These are phyloP conservation scores for Glutinoglossum americanum DNA, from an alignment of 495 filamentous ascomycete species.

Conservation along the genomic window DNA sequence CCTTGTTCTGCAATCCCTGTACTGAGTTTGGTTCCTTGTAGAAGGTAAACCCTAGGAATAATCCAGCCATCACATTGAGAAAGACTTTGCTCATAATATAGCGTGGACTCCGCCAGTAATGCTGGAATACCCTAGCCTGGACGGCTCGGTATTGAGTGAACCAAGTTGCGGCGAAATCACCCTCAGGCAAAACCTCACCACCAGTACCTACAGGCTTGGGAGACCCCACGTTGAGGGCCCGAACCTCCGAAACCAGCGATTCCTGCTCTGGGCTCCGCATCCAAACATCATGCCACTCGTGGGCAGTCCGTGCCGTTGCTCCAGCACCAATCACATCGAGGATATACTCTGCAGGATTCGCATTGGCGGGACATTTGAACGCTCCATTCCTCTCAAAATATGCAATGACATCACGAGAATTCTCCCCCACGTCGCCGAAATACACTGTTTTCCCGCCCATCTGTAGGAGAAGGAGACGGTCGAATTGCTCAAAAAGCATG, in stretches of 20 bases:
- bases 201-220: too few relatives aligned
- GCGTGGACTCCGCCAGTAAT: constrained; percentile 41
- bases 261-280: too few relatives aligned
- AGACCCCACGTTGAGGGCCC: too few relatives aligned
- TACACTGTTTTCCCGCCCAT: constrained; percentile 42
- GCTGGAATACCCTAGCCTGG: constrained; percentile 28
- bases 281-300: constrained; percentile 77
- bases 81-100: constrained; percentile 38
- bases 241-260: constrained; percentile 33
- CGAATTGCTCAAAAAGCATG: constrained; percentile 66
- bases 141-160: too few relatives aligned
- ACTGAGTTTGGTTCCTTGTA: constrained; percentile 27
- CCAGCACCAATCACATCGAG: constrained; percentile 72
- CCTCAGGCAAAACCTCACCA: too few relatives aligned
- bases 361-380: constrained; percentile 25
- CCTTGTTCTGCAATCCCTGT: background rate
- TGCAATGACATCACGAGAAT: constrained; percentile 20
- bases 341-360: constrained; percentile 74
- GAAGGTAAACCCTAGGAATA: constrained; percentile 44
- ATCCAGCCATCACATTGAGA: constrained; percentile 39
- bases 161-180: constrained; percentile 27
- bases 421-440: constrained; percentile 42
- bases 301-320: constrained; percentile 44
- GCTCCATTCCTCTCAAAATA: constrained; percentile 33
- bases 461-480: constrained; percentile 41